A percentile compares a stretch with the other conserved stretches of the same genome.
Conservation (phyloP, 805 yeast genomes). For the Geotrichum ghanense region DNA sequence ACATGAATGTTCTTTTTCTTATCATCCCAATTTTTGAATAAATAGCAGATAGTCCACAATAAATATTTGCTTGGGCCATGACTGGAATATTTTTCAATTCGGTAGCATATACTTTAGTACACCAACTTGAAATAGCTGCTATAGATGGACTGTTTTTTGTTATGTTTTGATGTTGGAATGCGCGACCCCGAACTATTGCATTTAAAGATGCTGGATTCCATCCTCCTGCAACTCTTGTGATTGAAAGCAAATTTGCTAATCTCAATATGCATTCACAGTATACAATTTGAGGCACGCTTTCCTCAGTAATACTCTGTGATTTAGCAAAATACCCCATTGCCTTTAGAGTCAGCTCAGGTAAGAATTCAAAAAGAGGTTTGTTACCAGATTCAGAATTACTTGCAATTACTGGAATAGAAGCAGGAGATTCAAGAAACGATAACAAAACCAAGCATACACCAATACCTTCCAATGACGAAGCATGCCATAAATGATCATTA, state of each 20-base stretch:
- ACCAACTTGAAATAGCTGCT: slow-evolving; percentile 36
- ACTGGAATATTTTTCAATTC: slow-evolving; percentile 36
- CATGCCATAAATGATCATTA: slow-evolving; percentile 80
- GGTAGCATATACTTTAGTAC: slow-evolving; percentile 35
- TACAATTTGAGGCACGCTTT: slow-evolving; percentile 72
- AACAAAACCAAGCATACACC: slow-evolving; percentile 55
- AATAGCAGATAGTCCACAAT: slow-evolving; percentile 52
- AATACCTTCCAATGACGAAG: slow-evolving; percentile 73
- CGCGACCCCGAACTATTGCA: slow-evolving; percentile 33
- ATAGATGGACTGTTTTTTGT: slow-evolving; percentile 18
- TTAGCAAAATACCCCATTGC: slow-evolving; percentile 31
- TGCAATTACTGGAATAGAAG: slow-evolving; percentile 22
- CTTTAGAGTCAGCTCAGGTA: slow-evolving; percentile 21
- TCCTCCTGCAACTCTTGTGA: slow-evolving; percentile 38
- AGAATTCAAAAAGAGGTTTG: slow-evolving; percentile 12
- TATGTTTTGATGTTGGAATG: slow-evolving; percentile 18
- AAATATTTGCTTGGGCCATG: slow-evolving; percentile 47
- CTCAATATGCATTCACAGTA: slow-evolving; percentile 64
- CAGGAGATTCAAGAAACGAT: slow-evolving; percentile 42
- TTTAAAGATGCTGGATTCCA: slow-evolving; percentile 33
- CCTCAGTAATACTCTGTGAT: slow-evolving; percentile 50
- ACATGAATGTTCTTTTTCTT: slow-evolving; percentile 59
- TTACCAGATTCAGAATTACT: not conserved
- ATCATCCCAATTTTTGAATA: slow-evolving; percentile 48
- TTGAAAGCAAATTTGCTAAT: slow-evolving; percentile 47